These are phyloP conservation scores for Lentinula aciculospora DNA, from an alignment of 768 basidiomycete genomes.

Conservation along the genomic window DNA sequence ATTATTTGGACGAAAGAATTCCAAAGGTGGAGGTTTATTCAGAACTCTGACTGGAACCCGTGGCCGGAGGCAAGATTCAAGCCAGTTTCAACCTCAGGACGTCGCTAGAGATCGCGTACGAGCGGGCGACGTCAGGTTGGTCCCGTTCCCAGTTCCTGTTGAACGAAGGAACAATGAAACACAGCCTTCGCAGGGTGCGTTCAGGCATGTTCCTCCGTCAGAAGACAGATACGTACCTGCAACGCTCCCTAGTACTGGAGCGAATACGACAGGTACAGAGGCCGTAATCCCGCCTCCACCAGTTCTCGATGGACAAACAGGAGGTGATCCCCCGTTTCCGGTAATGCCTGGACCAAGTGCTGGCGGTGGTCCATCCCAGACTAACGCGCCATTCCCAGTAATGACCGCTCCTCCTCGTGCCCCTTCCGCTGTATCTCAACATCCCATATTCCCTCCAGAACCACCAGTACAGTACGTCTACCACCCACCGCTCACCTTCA, in stretches of 20 bases:
- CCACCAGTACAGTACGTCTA: background rate
- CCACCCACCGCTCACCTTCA: slow-evolving; percentile 31
- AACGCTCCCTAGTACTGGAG: background rate
- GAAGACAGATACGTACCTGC: slow-evolving; percentile 10
- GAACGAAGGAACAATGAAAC: background rate
- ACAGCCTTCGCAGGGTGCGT: slow-evolving; percentile 5
- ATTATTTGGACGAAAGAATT: slow-evolving; percentile 25
- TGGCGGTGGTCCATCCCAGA: background rate
- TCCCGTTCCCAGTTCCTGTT: slow-evolving; percentile 4
- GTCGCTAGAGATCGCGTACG: background rate
- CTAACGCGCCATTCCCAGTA: slow-evolving; percentile 1
- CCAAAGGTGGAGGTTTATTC: slow-evolving; percentile 35
- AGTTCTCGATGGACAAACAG: background rate
- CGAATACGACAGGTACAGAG: background rate
- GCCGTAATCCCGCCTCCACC: background rate
- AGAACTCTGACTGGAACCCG: slow-evolving; percentile 33
- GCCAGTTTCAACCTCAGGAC: slow-evolving; percentile 10
- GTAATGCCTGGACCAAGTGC: background rate
- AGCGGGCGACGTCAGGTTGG: background rate
- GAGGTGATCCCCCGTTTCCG: background rate
- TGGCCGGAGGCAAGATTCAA: slow-evolving; percentile 7
- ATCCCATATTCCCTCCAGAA: background rate
- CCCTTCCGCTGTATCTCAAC: slow-evolving; percentile 1
- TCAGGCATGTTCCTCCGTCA: slow-evolving; percentile 14
- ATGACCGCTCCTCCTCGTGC: slow-evolving; percentile 7